These are phyloP conservation scores for Alisma plantagoaquatica DNA, from an alignment of 106 monocot species.

Conservation along the genomic window DNA sequence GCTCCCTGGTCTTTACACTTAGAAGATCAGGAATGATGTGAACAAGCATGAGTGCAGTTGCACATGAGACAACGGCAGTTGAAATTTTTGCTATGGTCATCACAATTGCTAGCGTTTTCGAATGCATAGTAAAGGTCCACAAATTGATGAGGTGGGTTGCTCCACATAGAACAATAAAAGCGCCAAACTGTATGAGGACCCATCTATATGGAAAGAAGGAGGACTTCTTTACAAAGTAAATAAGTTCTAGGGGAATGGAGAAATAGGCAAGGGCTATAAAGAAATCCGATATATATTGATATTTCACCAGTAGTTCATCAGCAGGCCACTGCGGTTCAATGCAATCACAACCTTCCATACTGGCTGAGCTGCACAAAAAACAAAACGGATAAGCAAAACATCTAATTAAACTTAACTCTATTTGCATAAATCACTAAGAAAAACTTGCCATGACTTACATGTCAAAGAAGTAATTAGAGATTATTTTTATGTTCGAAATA, in stretches of 20 bases:
- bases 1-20: slow-evolving; percentile 75
- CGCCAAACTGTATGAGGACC: slow-evolving; percentile 88
- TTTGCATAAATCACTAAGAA: too few relatives aligned
- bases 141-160: slow-evolving; percentile 89
- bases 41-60: slow-evolving; percentile 82
- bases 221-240: slow-evolving; percentile 88
- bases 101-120: slow-evolving; percentile 58
- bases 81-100: slow-evolving; percentile 75
- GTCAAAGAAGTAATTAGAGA: too few relatives aligned
- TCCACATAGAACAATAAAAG: slow-evolving; percentile 92
- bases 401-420: too few relatives aligned
- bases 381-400: too few relatives aligned
- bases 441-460: too few relatives aligned
- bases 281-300: slow-evolving; percentile 95
- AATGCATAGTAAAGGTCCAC: slow-evolving; percentile 69
- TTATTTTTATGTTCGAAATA: too few relatives aligned
- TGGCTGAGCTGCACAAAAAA: too few relatives aligned
- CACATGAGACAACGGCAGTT: slow-evolving; percentile 76
- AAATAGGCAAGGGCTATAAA: slow-evolving; percentile 91
- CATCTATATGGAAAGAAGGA: slow-evolving; percentile 87
- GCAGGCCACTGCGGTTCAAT: slow-evolving; percentile 66
- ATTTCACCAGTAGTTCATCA: slow-evolving; percentile 73
- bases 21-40: slow-evolving; percentile 90
- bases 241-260: slow-evolving; percentile 90
- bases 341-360: slow-evolving; percentile 85